Base-by-base conservation (phyloP, 1,284 basidiomycete genomes). In the Microstroma glucosiphilum region DNA sequence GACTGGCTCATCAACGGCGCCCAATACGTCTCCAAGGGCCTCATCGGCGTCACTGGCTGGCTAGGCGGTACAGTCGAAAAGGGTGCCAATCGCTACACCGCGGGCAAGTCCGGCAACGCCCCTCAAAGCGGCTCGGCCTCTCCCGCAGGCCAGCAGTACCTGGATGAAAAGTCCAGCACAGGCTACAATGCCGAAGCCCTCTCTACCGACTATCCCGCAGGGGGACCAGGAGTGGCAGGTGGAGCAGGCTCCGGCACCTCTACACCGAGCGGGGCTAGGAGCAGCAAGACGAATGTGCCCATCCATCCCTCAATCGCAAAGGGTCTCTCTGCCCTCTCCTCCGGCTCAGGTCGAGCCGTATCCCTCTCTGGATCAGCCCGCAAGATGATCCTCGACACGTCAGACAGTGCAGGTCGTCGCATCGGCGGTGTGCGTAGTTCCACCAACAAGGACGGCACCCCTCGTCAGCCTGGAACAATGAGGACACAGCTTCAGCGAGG, bases 1-100 rank as follows among this genome's bases (percentile, higher is more conserved):
- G 51, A 54, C 51, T 54, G 51, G 51, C 51, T 54, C 17, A 54
- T 54, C 21, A 54, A 54, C 51, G 51, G 51, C 6, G 51, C 51
- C 26, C 51, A 54, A 6, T 21, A 26, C 51, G 25, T 54, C 2
- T 21, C 51, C 15, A 19, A 25, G 26, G 51, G 51, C 15, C n/a
- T 54, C 21, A 54, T 23, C 51, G 26, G 21, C 19, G n/a, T 54
- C 51, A 15, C 17, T 23, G 51, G 51, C 51, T 54, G 51, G 51
- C 21, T 26, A 17, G 51, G 51, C 15, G 51, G 51, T 13, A 21
- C 13, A 15, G 25, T 54, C 21, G 25, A 21, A 25, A 21, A 26
- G 25, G 51, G 21, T 15, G 51, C 51, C n/a, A 26, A 54, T 13
- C 15, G 21, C 21, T 54, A 54, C 51, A 12, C 43, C 13, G 4